Evolutionary conservation across 2,329 filamentous ascomycete species (phyloP).

Genomic region (Cladosporium austrohemisphaericum): DNA sequence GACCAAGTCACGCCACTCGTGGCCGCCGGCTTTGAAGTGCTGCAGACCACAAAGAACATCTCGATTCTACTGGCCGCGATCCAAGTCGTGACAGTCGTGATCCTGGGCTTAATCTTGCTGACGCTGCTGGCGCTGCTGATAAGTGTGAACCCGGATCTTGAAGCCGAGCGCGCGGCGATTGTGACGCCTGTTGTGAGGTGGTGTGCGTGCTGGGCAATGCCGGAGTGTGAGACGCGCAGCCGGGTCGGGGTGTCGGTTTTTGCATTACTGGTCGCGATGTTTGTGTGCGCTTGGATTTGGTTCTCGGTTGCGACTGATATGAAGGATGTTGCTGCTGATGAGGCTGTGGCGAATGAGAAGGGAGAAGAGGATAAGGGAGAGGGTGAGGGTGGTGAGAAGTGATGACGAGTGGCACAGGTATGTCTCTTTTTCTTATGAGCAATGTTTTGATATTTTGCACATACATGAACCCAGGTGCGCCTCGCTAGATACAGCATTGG

Average conservation of each 20-base stretch:
- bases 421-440: background rate
- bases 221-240: slow-evolving; percentile 7
- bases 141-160: slow-evolving; percentile 48
- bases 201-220: slow-evolving; percentile 26
- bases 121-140: slow-evolving; percentile 41
- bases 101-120: slow-evolving; percentile 40
- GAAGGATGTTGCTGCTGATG: slow-evolving; percentile 9
- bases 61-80: slow-evolving; percentile 46
- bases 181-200: slow-evolving; percentile 43
- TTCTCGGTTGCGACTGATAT: slow-evolving; percentile 1
- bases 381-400: background rate
- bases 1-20: slow-evolving; percentile 53
- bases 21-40: slow-evolving; percentile 46
- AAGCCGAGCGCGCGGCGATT: slow-evolving; percentile 38
- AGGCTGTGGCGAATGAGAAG: slow-evolving; percentile 1
- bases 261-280: background rate
- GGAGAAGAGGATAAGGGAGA: background rate
- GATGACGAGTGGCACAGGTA: background rate
- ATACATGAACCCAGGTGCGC: no score
- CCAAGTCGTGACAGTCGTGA: slow-evolving; percentile 44
- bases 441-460: slow-evolving; percentile 11
- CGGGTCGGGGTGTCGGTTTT: background rate
- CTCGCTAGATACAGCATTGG: no score
- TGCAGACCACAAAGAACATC: slow-evolving; percentile 50
- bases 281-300: background rate